Conservation (phyloP, 805 yeast genomes). For the Lipomyces yamanashiensis region DNA sequence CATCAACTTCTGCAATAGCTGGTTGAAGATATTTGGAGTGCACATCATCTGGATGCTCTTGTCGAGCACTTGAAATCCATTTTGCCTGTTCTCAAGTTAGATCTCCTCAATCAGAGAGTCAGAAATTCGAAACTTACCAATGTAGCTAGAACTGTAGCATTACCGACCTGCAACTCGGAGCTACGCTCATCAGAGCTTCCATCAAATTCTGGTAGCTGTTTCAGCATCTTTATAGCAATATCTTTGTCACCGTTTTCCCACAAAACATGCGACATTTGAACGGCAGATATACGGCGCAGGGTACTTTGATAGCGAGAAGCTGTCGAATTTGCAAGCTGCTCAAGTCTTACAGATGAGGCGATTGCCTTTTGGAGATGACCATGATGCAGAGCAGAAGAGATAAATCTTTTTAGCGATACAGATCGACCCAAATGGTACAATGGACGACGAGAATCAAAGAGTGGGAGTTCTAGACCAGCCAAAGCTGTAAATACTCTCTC, state of each 20-base stretch:
- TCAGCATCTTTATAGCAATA: conserved; percentile 61
- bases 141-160: conserved; percentile 20
- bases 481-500: conserved; percentile 6
- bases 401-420: conserved; percentile 5
- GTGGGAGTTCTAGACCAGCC: neutral
- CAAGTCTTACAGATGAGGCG: conserved; percentile 38
- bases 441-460: neutral
- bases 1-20: conserved; percentile 42
- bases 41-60: conserved; percentile 65
- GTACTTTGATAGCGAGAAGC: neutral
- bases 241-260: conserved; percentile 67
- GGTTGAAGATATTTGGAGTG: conserved; percentile 61
- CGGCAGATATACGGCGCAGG: conserved; percentile 43
- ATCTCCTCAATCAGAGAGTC: too few relatives aligned
- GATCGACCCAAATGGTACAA: conserved; percentile 2
- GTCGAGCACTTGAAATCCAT: conserved; percentile 75
- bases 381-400: conserved; percentile 25
- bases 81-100: conserved; percentile 46
- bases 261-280: conserved; percentile 61
- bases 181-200: neutral
- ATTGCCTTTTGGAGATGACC: conserved; percentile 39
- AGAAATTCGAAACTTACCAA: conserved; percentile 15
- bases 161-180: conserved; percentile 16
- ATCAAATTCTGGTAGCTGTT: conserved; percentile 35
- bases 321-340: conserved; percentile 10